phyloP scores from a whole-genome alignment of 1,284 basidiomycete species.

The Ustilago xerochloae region DNA sequence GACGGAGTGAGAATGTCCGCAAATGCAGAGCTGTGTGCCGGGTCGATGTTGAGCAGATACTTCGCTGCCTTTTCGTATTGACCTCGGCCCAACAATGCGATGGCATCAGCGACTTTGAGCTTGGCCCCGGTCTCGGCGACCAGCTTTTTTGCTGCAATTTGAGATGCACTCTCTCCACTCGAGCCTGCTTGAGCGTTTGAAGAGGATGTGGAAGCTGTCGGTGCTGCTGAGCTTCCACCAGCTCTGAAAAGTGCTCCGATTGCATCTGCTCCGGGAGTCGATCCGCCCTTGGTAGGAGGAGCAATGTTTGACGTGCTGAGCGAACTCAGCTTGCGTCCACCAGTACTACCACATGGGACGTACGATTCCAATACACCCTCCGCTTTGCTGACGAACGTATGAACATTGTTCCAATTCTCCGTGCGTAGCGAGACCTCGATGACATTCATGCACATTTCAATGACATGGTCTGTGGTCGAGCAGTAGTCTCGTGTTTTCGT shows the following conservation, averaged over 20 bases:
- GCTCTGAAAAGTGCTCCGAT: conserved; percentile 66
- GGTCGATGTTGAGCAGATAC: conserved; percentile 77
- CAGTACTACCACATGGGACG: conserved; percentile 42
- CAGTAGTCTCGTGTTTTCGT: conserved; percentile 87
- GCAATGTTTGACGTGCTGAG: conserved; percentile 25
- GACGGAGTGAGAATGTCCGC: conserved; percentile 77
- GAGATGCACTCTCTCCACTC: conserved; percentile 22
- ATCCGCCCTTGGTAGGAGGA: conserved; percentile 43
- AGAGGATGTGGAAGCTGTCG: neutral
- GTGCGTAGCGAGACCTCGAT: conserved; percentile 79
- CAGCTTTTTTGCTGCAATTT: conserved; percentile 32
- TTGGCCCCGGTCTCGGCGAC: conserved; percentile 74
- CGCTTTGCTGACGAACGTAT: conserved; percentile 89
- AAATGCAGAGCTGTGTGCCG: conserved; percentile 20
- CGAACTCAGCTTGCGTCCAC: conserved; percentile 70
- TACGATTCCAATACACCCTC: conserved; percentile 83
- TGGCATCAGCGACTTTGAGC: conserved; percentile 80
- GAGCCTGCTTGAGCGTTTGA: conserved; percentile 16
- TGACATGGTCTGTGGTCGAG: conserved; percentile 82
- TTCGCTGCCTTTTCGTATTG: conserved; percentile 81
- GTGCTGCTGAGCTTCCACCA: conserved; percentile 46
- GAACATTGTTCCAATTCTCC: conserved; percentile 81
- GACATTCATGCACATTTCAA: conserved; percentile 75
- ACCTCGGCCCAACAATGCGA: conserved; percentile 78
- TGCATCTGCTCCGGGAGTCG: conserved; percentile 56